Evolutionary conservation across 495 filamentous ascomycete genomes (phyloP).

Genomic region (Aspergillus avenaceus): DNA sequence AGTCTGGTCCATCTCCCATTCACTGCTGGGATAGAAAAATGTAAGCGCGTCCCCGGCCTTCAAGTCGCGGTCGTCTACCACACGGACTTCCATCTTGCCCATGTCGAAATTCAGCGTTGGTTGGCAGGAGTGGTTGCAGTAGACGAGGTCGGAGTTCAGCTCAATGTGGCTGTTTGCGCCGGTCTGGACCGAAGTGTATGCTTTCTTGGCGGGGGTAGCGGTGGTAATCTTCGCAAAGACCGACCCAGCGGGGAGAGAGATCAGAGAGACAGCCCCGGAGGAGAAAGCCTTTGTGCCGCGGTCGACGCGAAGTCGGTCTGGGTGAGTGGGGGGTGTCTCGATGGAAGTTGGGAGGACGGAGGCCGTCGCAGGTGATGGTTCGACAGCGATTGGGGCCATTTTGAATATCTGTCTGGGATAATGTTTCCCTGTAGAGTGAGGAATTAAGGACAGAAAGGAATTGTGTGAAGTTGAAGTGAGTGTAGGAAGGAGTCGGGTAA

Average conservation of each 20-base stretch:
- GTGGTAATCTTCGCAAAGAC: conserved; percentile 49
- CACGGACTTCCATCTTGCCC: conserved; percentile 56
- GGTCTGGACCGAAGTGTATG: conserved; percentile 69
- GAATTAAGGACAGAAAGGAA: too few species aligned
- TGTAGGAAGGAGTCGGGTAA: neutral
- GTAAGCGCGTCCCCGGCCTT: conserved; percentile 61
- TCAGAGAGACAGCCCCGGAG: conserved; percentile 57
- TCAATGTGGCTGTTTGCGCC: conserved; percentile 60
- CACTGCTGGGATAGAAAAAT: conserved; percentile 76
- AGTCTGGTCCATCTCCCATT: conserved; percentile 72
- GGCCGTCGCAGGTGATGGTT: conserved; percentile 2
- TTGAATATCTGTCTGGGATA: neutral
- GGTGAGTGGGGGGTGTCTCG: conserved; percentile 28
- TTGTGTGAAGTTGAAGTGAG: neutral
- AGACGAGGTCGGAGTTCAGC: conserved; percentile 71
- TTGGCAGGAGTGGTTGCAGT: conserved; percentile 70
- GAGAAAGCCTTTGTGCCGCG: conserved; percentile 47
- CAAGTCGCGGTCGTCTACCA: conserved; percentile 48
- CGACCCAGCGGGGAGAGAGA: conserved; percentile 59
- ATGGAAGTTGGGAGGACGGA: conserved; percentile 9
- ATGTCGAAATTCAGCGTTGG: conserved; percentile 71
- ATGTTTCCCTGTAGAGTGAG: too few species aligned
- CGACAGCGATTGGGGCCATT: conserved; percentile 18
- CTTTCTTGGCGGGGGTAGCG: conserved; percentile 55
- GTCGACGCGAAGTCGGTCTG: conserved; percentile 29